Evolutionary conservation across 2,329 filamentous ascomycete species (phyloP).

Genomic region (Penicillium sp.): DNA sequence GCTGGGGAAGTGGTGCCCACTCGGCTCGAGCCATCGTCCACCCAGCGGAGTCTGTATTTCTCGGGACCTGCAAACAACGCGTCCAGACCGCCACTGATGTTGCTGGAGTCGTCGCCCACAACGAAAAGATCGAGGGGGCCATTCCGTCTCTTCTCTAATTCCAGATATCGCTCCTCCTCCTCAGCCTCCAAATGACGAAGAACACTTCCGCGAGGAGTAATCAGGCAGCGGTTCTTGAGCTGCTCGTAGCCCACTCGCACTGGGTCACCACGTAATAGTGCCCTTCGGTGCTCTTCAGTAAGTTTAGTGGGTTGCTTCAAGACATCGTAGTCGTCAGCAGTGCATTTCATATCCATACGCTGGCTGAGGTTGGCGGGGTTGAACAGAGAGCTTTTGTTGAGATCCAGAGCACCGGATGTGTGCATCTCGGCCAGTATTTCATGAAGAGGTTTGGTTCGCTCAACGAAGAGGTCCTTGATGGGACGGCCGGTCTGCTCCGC

Average conservation of each 20-base stretch:
- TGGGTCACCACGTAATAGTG: constrained; percentile 42
- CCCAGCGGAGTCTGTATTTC: constrained; percentile 47
- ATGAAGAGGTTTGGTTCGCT: constrained; percentile 40
- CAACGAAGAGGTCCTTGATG: constrained; percentile 43
- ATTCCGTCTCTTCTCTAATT: constrained; percentile 41
- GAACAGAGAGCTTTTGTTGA: constrained; percentile 41
- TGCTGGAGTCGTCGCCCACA: constrained; percentile 43
- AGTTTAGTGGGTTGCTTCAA: constrained; percentile 41
- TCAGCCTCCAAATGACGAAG: constrained; percentile 45
- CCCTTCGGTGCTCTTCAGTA: constrained; percentile 44
- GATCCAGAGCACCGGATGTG: constrained; percentile 36
- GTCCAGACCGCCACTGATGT: constrained; percentile 46
- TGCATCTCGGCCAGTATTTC: constrained; percentile 41
- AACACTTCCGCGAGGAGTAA: constrained; percentile 47
- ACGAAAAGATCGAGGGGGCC: constrained; percentile 34
- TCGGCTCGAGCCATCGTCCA: constrained; percentile 35
- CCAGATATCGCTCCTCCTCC: constrained; percentile 47
- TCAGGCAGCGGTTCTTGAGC: constrained; percentile 44
- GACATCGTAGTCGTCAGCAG: constrained; percentile 40
- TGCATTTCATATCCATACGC: constrained; percentile 45
- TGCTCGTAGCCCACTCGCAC: constrained; percentile 39
- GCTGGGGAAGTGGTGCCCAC: constrained; percentile 28
- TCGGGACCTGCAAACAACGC: constrained; percentile 46
- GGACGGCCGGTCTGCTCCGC: constrained; percentile 34
- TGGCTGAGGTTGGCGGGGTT: constrained; percentile 42